Evolutionary conservation across 331 rosid genomes (phyloP).

Genomic region (Saraca asoca): DNA sequence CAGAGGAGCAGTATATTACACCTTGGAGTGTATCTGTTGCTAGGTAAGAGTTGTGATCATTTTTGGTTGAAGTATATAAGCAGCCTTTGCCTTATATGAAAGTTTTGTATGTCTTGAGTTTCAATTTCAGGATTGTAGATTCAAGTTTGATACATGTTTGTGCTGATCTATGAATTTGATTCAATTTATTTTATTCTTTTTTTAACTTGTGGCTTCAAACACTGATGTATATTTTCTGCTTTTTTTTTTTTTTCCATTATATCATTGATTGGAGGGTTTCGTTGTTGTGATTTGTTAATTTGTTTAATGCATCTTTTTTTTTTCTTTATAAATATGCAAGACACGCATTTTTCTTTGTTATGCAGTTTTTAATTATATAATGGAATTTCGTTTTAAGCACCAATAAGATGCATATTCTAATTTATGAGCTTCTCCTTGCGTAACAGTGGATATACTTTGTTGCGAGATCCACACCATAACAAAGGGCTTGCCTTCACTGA

Average conservation of each 20-base stretch:
- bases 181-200: slow-evolving; percentile 16
- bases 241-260: background rate
- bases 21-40: slow-evolving; percentile 94
- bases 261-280: background rate
- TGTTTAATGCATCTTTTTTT: background rate
- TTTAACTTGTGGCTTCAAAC: background rate
- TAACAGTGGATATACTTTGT: slow-evolving; percentile 76
- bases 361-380: no score
- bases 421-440: slow-evolving; percentile 17
- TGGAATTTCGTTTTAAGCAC: no score
- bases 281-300: slow-evolving; percentile 1
- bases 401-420: slow-evolving; percentile 22
- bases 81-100: background rate
- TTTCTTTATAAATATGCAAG: background rate
- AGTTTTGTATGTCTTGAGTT: background rate
- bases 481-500: slow-evolving; percentile 95
- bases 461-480: slow-evolving; percentile 92
- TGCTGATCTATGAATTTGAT: slow-evolving; percentile 3
- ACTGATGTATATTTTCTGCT: background rate
- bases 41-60: slow-evolving; percentile 47
- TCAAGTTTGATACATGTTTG: background rate
- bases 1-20: slow-evolving; percentile 76
- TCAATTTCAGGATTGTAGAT: background rate
- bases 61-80: background rate
- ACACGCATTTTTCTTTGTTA: no score